A percentile compares a stretch with the other conserved stretches of the same genome.
Conservation (phyloP, 2,329 filamentous ascomycete genomes). For the Penicillium psychrosexuale region DNA sequence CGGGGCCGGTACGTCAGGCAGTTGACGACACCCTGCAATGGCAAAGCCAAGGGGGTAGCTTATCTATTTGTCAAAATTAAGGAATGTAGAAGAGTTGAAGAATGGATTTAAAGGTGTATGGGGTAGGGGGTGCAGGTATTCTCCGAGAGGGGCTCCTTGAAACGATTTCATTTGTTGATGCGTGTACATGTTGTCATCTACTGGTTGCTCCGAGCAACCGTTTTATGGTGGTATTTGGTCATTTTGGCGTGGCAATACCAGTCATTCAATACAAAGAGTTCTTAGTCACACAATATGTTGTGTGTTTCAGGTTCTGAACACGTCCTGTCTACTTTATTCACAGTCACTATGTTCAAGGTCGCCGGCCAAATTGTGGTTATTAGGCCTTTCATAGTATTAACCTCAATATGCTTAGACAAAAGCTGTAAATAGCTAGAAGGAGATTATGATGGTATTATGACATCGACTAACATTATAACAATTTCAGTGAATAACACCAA, state of each 20-base stretch:
- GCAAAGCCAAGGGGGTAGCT: slow-evolving; percentile 19
- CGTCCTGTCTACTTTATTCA: background rate
- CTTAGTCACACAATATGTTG: fast-evolving
- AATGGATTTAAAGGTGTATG: slow-evolving; percentile 29
- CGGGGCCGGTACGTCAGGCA: slow-evolving; percentile 22
- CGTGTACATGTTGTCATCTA: slow-evolving; percentile 23
- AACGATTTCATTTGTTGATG: slow-evolving; percentile 30
- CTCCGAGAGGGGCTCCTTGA: slow-evolving; percentile 23
- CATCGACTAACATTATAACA: background rate
- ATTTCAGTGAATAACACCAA: background rate
- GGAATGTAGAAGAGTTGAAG: slow-evolving; percentile 18
- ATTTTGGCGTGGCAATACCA: slow-evolving; percentile 4
- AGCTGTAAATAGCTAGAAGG: background rate
- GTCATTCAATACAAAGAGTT: background rate
- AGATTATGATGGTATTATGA: background rate
- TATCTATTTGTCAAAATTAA: slow-evolving; percentile 14
- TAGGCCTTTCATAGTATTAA: background rate
- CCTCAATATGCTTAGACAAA: background rate
- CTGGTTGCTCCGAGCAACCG: slow-evolving; percentile 37
- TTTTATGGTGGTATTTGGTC: slow-evolving; percentile 17
- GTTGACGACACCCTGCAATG: slow-evolving; percentile 17
- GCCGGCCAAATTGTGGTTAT: background rate
- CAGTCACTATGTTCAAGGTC: slow-evolving; percentile 7
- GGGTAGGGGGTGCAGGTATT: slow-evolving; percentile 27
- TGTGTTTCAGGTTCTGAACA: slow-evolving; percentile 5